A percentile compares a stretch with the other conserved stretches of the same genome.
Conservation (phyloP, 176 grass and related monocot species). For the Oryza glaberrima region DNA sequence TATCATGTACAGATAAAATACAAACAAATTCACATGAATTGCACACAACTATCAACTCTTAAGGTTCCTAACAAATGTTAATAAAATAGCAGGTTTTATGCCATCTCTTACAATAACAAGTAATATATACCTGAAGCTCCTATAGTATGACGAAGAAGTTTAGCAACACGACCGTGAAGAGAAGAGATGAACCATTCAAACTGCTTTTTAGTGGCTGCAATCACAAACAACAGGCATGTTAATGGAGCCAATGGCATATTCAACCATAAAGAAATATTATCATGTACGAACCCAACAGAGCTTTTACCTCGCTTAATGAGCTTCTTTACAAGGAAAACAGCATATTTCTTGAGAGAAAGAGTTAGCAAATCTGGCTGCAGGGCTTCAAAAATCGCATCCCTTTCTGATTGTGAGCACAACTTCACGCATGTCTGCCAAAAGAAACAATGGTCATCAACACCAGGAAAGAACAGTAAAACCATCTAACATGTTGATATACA, state of each 20-base stretch:
- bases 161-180: constrained; percentile 73
- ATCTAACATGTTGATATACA: not conserved
- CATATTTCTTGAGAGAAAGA: constrained; percentile 81
- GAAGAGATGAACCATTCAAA: constrained; percentile 84
- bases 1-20: constrained; percentile 22
- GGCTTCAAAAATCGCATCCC: constrained; percentile 70
- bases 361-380: constrained; percentile 69
- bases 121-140: constrained; percentile 68
- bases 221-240: constrained; percentile 38
- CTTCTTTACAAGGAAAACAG: constrained; percentile 94
- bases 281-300: not conserved
- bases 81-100: not conserved
- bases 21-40: not conserved
- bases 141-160: constrained; percentile 75
- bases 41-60: constrained; percentile 5
- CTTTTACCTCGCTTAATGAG: constrained; percentile 72
- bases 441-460: not conserved
- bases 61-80: not conserved
- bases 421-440: constrained; percentile 82
- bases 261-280: constrained; percentile 13
- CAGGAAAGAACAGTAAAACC: not conserved
- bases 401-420: constrained; percentile 79
- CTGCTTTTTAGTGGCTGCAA: constrained; percentile 83
- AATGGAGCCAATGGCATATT: not conserved
- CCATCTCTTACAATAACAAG: not conserved